These are phyloP conservation scores for Datura wrightii DNA, from an alignment of 257 asterid species.

Conservation along the genomic window DNA sequence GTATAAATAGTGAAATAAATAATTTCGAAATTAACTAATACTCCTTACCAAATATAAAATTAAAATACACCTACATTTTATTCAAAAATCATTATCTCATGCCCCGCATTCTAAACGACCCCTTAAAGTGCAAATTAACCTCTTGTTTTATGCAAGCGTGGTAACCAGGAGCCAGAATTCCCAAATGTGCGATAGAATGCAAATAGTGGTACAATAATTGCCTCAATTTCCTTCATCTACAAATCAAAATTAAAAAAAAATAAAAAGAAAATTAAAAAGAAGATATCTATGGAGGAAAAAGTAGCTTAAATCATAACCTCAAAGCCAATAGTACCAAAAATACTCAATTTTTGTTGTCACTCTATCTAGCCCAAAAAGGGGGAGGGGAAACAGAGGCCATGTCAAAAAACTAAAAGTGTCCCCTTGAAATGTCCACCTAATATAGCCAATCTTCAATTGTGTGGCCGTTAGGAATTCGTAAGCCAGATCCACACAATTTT, in stretches of 20 bases:
- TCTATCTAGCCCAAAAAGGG: not conserved
- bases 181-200: not conserved
- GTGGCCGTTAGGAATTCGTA: conserved; percentile 19
- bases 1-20: too few relatives aligned
- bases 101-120: too few relatives aligned
- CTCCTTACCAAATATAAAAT: too few relatives aligned
- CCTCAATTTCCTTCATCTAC: not conserved
- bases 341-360: not conserved
- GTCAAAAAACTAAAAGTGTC: not conserved
- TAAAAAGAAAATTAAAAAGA: too few relatives aligned
- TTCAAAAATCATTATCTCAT: too few relatives aligned
- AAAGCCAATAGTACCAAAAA: not conserved
- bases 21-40: too few relatives aligned
- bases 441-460: conserved; percentile 9
- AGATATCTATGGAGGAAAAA: conserved; percentile 4
- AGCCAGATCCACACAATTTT: conserved; percentile 37
- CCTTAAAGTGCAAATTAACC: not conserved
- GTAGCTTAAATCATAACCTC: conserved; percentile 13
- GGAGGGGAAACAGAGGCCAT: not conserved
- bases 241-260: not conserved
- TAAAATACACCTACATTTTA: too few relatives aligned
- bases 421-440: not conserved
- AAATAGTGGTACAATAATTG: not conserved
- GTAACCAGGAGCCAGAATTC: not conserved
- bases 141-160: not conserved